A percentile compares a stretch with the other conserved stretches of the same genome.
These are phyloP conservation scores for Desmodesmus armatus DNA, from an alignment of 139 green algal genomes.

Conservation along the genomic window DNA sequence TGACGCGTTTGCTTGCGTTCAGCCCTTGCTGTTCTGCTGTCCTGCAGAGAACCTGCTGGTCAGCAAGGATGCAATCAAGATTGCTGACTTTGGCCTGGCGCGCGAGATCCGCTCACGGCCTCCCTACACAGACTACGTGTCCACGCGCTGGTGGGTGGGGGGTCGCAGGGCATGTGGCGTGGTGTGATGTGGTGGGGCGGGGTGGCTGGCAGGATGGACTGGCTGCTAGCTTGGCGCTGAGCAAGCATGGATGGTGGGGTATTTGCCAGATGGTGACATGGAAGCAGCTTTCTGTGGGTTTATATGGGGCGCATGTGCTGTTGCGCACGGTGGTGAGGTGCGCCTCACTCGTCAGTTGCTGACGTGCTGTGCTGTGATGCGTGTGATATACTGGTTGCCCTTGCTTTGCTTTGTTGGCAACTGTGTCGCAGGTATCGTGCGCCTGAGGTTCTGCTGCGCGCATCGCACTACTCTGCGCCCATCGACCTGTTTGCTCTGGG, in stretches of 20 bases:
- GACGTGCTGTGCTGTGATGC: too few species aligned
- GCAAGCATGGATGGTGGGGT: too few species aligned
- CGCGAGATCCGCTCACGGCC: constrained; percentile 87
- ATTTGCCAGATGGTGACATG: too few species aligned
- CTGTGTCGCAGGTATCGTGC: constrained; percentile 67
- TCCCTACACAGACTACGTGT: constrained; percentile 97
- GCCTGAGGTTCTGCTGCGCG: constrained; percentile 90
- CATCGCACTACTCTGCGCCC: constrained; percentile 83
- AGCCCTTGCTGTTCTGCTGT: background rate
- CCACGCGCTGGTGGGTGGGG: constrained; percentile 83
- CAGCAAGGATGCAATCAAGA: constrained; percentile 88
- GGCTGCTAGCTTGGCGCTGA: too few species aligned
- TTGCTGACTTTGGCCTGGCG: constrained; percentile 97
- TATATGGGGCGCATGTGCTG: too few species aligned
- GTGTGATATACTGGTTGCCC: too few species aligned
- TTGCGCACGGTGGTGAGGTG: too few species aligned
- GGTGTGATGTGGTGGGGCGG: background rate
- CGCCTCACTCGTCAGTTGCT: too few species aligned
- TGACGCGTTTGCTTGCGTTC: too few species aligned
- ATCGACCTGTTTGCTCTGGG: constrained; percentile 97
- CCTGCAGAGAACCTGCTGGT: constrained; percentile 92
- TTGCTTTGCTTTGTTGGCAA: too few species aligned
- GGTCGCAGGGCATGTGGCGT: background rate
- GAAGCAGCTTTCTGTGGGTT: too few species aligned
- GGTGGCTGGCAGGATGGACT: too few species aligned